Percentiles rank a stretch among this genome's conserved stretches.
phyloP scores from a whole-genome alignment of 805 yeast species.

The Candida ovalis region DNA sequence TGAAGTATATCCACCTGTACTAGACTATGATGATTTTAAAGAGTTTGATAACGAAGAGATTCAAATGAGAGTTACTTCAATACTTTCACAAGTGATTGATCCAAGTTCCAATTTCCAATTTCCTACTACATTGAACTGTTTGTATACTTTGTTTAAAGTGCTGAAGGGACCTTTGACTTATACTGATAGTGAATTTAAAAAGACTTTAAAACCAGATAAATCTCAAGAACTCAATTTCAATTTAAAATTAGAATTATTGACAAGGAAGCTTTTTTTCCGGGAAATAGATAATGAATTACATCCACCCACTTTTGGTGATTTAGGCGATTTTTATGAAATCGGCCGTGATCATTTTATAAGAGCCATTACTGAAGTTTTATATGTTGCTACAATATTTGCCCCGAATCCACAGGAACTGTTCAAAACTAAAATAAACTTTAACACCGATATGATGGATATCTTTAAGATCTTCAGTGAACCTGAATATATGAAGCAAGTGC shows the following conservation, averaged over 20 bases:
- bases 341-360: slow-evolving; percentile 50
- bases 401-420: slow-evolving; percentile 20
- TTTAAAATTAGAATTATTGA: slow-evolving; percentile 51
- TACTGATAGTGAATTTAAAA: slow-evolving; percentile 40
- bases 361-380: slow-evolving; percentile 50
- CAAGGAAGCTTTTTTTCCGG: slow-evolving; percentile 43
- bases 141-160: slow-evolving; percentile 57
- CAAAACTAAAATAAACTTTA: slow-evolving; percentile 14
- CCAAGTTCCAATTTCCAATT: slow-evolving; percentile 11
- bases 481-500: slow-evolving; percentile 19
- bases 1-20: slow-evolving; percentile 49
- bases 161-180: slow-evolving; percentile 62
- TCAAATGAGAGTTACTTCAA: slow-evolving; percentile 43
- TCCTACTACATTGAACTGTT: slow-evolving; percentile 58
- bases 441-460: slow-evolving; percentile 18
- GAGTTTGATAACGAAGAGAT: slow-evolving; percentile 50
- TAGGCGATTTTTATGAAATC: slow-evolving; percentile 18
- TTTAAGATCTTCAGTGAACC: slow-evolving; percentile 24
- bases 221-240: slow-evolving; percentile 49
- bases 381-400: slow-evolving; percentile 33
- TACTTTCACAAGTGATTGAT: slow-evolving; percentile 21
- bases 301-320: slow-evolving; percentile 29
- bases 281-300: slow-evolving; percentile 28
- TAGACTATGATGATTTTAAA: slow-evolving; percentile 42
- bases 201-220: slow-evolving; percentile 52